Evolutionary conservation across 2,329 filamentous ascomycete genomes (phyloP).

Genomic region (Thermothelomyces thermophilus): DNA sequence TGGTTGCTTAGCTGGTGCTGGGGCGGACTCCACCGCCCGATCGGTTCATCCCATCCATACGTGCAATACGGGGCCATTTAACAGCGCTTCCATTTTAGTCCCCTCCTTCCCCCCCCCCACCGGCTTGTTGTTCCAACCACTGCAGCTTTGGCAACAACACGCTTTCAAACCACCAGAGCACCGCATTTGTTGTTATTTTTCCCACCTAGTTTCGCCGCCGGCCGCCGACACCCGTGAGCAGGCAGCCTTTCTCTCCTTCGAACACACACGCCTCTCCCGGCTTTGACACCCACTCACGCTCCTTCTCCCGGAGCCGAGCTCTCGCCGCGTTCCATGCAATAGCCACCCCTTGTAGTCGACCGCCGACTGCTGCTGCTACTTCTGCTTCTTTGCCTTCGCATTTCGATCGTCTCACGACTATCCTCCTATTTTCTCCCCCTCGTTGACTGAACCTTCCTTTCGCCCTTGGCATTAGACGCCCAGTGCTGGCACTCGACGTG

Average conservation of each 20-base stretch:
- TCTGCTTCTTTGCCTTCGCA: slow-evolving; percentile 1
- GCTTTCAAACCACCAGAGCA: slow-evolving; percentile 3
- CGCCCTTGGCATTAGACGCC: slow-evolving; percentile 8
- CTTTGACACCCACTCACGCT: slow-evolving; percentile 12
- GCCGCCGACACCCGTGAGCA: background rate
- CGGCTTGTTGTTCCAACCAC: slow-evolving; percentile 19
- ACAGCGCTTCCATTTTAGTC: slow-evolving; percentile 9
- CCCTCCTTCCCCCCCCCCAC: slow-evolving; percentile 12
- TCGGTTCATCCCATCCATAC: slow-evolving; percentile 19
- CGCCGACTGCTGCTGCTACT: slow-evolving; percentile 18
- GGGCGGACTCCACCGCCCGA: slow-evolving; percentile 20
- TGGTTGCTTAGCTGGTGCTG: slow-evolving; percentile 20
- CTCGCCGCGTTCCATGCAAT: slow-evolving; percentile 23
- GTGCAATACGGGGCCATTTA: slow-evolving; percentile 14
- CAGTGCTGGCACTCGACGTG: slow-evolving; percentile 9
- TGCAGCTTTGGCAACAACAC: slow-evolving; percentile 10
- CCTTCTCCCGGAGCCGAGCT: slow-evolving; percentile 11
- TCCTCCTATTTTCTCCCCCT: background rate
- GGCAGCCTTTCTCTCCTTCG: slow-evolving; percentile 13
- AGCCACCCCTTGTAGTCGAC: slow-evolving; percentile 17
- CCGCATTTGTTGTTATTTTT: slow-evolving; percentile 9
- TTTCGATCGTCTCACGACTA: slow-evolving; percentile 12
- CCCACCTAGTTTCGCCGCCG: slow-evolving; percentile 6
- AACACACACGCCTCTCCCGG: slow-evolving; percentile 15
- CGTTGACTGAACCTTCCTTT: background rate